Conservation (phyloP, 495 filamentous ascomycete species). For the Glarea lozoyensis region DNA sequence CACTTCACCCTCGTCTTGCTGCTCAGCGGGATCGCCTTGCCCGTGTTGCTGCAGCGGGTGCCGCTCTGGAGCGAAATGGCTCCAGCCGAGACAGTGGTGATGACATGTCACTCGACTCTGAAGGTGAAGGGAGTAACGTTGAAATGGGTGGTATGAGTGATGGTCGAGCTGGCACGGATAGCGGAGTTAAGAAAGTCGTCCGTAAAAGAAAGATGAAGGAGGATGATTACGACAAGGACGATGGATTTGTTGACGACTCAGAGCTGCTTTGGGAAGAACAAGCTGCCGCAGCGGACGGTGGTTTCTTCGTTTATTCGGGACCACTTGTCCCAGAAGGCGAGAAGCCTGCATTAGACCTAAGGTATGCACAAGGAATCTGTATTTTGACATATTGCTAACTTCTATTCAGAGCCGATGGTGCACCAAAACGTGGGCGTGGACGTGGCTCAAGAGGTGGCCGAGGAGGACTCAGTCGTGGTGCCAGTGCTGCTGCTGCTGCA, state of each 20-base stretch:
- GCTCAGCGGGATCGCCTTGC: slow-evolving; percentile 73
- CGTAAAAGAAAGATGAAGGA: slow-evolving; percentile 79
- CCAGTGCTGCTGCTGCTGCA: slow-evolving; percentile 26
- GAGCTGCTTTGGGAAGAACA: slow-evolving; percentile 94
- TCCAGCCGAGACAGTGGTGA: slow-evolving; percentile 67
- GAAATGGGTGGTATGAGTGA: slow-evolving; percentile 58
- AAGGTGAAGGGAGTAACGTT: slow-evolving; percentile 65
- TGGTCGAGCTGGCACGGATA: slow-evolving; percentile 39
- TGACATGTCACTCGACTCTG: slow-evolving; percentile 60
- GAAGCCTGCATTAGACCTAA: slow-evolving; percentile 67
- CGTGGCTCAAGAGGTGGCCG: slow-evolving; percentile 48
- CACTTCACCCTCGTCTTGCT: slow-evolving; percentile 81
- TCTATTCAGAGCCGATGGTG: slow-evolving; percentile 56
- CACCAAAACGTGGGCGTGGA: slow-evolving; percentile 63
- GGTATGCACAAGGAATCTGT: slow-evolving; percentile 12
- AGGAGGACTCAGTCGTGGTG: slow-evolving; percentile 29
- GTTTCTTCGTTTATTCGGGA: slow-evolving; percentile 82
- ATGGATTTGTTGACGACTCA: slow-evolving; percentile 96
- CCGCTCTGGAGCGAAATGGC: slow-evolving; percentile 64
- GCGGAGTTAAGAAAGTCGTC: slow-evolving; percentile 52
- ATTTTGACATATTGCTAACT: slow-evolving; percentile 23
- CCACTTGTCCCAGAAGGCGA: slow-evolving; percentile 80
- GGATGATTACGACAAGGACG: slow-evolving; percentile 92
- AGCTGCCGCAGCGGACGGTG: slow-evolving; percentile 85
- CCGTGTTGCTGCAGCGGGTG: slow-evolving; percentile 76